Conservation (phyloP, 192 early-diverging fungal genomes). For the Coemansia sp. region DNA sequence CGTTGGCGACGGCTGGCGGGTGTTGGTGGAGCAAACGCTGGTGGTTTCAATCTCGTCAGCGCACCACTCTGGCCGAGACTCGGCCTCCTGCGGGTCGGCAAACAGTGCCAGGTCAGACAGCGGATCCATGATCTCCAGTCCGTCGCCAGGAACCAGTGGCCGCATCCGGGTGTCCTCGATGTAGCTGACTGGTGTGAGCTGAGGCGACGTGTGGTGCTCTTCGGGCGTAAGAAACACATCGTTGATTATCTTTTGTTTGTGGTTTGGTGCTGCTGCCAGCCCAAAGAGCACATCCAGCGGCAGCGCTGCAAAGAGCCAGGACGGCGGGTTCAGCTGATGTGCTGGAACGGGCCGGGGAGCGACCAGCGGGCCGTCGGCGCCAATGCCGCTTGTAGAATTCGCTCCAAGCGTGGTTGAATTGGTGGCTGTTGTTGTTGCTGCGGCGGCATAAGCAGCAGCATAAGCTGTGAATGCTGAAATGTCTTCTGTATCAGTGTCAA, state of each 20-base stretch:
- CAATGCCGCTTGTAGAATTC: conserved; percentile 6
- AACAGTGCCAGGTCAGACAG: conserved; percentile 49
- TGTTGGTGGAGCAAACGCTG: conserved; percentile 29
- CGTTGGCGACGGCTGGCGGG: conserved; percentile 52
- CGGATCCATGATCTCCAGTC: conserved; percentile 38
- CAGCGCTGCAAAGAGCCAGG: conserved; percentile 50
- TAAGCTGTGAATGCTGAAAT: no score
- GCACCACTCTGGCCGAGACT: conserved; percentile 31
- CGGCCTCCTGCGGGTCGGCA: conserved; percentile 35
- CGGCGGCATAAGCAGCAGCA: conserved; percentile 19
- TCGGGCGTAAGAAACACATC: conserved; percentile 55
- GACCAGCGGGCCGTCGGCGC: conserved; percentile 23
- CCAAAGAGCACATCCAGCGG: conserved; percentile 47
- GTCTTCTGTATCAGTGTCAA: no score
- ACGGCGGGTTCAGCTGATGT: conserved; percentile 41
- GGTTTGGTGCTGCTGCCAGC: conserved; percentile 21
- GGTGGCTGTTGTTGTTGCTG: conserved; percentile 19
- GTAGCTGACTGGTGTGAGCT: conserved; percentile 53
- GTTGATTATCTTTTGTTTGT: conserved; percentile 51
- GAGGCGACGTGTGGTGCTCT: conserved; percentile 45
- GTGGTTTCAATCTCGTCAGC: conserved; percentile 43
- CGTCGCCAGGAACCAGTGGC: conserved; percentile 33
- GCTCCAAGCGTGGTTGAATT: neutral
- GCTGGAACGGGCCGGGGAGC: conserved; percentile 54
- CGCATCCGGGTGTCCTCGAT: conserved; percentile 40